Evolutionary conservation across 192 early-diverging fungal species (phyloP), one percentile per base, ranked within the genome.

Genomic region (Entomortierella lignicola): DNA sequence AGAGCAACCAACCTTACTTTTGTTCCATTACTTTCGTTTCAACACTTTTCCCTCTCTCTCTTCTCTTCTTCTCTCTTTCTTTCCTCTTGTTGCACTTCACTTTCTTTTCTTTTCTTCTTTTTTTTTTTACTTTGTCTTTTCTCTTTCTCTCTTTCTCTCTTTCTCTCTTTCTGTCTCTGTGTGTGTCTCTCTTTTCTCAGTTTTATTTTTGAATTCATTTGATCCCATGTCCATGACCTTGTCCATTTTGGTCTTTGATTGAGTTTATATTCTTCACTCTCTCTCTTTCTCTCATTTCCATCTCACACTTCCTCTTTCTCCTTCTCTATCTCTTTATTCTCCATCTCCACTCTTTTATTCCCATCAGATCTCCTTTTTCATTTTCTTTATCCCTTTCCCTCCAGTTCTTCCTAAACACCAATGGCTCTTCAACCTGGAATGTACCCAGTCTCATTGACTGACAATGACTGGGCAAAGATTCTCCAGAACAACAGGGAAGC

Each of bases 401-500:
- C 47, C n/a, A n/a, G 0, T 10, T 10, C 30, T 17, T 30, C 25
- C 42, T 27, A 15, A 15, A 41, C 4, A 59, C 17, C 43, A 47
- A 79, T 79, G 75, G 64, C 75, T 54, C 62, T 79, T 34, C 67
- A 69, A 34, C 61, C 47, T 39, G 67, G 68, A 26, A 47, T 65
- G 51, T 79, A 70, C 52, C 56, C 75, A 4, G 57, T 55, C 56
- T 26, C 57, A 0, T 63, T 79, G 10, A 34, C 44, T 1, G 75
- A 79, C 57, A 79, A 65, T 26, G 75, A 79, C 50, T 79, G 75
- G 75, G 67, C 75, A 41, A 43, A 66, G 51, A 70, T 79, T 17
- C 44, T 85, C 13, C 59, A 75, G n/a, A 79, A 63, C 52, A 83
- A 81, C 75, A 34, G 56, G 0, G 84, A 83, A 47, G 84, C 84